phyloP scores from a whole-genome alignment of 345 rosid genomes.

The Combretum micranthum region DNA sequence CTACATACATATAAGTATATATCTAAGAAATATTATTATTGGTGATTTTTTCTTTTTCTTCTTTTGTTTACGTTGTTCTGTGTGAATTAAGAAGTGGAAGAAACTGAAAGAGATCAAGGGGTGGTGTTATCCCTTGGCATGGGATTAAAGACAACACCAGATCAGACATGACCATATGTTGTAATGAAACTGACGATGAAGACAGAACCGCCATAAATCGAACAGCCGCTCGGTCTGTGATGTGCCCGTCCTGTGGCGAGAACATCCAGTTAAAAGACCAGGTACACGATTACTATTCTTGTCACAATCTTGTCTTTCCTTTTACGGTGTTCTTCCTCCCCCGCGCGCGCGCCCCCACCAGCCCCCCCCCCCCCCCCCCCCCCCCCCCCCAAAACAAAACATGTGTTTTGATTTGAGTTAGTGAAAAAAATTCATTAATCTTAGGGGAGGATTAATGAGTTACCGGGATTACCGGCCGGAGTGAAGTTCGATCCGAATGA shows the following conservation, averaged over 20 bases:
- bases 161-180: background rate
- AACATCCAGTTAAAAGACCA: conserved; percentile 47
- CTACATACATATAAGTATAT: background rate
- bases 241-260: conserved; percentile 83
- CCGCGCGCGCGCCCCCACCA: no score
- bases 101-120: background rate
- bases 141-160: no score
- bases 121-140: no score
- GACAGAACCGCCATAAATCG: background rate
- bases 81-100: background rate
- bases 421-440: background rate
- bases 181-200: conserved; percentile 10
- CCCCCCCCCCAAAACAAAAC: no score
- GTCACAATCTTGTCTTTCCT: background rate
- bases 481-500: conserved; percentile 93
- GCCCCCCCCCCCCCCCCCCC: no score
- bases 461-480: conserved; percentile 94
- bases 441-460: conserved; percentile 57
- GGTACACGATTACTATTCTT: conserved; percentile 23
- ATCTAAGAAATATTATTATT: background rate
- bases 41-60: background rate
- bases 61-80: background rate
- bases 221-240: conserved; percentile 15
- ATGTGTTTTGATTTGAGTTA: background rate
- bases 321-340: background rate